Base-by-base conservation (phyloP, 108 stramenopile genomes). In the Pseudonitzschia pungens region DNA sequence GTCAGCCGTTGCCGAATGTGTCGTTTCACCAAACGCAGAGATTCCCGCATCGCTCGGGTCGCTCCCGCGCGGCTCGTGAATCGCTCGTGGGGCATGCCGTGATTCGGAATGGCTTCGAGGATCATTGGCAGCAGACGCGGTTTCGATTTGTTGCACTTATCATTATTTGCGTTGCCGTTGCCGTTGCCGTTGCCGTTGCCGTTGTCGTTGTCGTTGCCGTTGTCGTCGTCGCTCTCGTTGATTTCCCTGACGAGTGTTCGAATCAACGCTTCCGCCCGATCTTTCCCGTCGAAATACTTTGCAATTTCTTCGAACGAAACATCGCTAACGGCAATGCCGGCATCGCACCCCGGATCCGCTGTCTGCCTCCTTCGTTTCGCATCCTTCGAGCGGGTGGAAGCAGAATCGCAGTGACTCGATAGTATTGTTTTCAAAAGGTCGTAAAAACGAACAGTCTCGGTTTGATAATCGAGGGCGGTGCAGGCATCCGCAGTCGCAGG, bases 81-180 rank as follows among this genome's bases (percentile, higher is more conserved):
- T 70, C 7, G 42, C 15, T 55, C 71, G 70, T 82, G 84, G 5
- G 81, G 84, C 75, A 86, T 71, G 51, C 64, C 54, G 69, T 74
- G 62, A 62, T 69, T 72, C 27, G 81, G 79, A 50, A 86, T 70
- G 15, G 84, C 81, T 32, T 80, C 81, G 22, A 80, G 11, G 12
- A 74, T 33, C 70, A 81, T 65, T 8, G 55, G 27, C 20, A 31
- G 9, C 29, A 76, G 36, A 20, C 26, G n/a, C 6, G 29, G 0
- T 52, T 65, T n/a, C n/a, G n/a, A n/a, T n/a, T n/a, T n/a, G n/a
- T n/a, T n/a, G n/a, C n/a, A n/a, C n/a, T n/a, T n/a, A n/a, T n/a
- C n/a, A n/a, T n/a, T n/a, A n/a, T n/a, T n/a, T n/a, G n/a, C n/a
- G n/a, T n/a, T n/a, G n/a, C n/a, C n/a, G n/a, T n/a, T n/a, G n/a